Percentiles rank a stretch among this genome's conserved stretches.
These are phyloP conservation scores for Lactifluus hygrophoroides DNA, from an alignment of 768 basidiomycete genomes.

Conservation along the genomic window DNA sequence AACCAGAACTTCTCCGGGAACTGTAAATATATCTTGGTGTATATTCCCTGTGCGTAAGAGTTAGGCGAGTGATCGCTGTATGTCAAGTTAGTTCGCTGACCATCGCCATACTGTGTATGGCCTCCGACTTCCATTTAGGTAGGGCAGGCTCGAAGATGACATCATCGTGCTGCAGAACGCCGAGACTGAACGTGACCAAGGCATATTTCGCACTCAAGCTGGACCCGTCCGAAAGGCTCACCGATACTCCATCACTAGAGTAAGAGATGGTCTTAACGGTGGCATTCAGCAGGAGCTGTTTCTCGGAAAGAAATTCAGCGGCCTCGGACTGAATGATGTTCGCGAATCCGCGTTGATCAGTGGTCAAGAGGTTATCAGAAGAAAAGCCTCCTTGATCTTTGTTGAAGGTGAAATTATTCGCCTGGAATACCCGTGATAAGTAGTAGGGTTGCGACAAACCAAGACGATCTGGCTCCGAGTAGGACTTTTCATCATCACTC, in stretches of 20 bases:
- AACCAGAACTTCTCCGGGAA: conserved; percentile 58
- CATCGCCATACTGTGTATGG: conserved; percentile 56
- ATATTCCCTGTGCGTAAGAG: conserved; percentile 35
- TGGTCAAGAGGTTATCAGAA: conserved; percentile 40
- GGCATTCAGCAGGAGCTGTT: conserved; percentile 42
- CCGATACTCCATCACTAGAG: conserved; percentile 35
- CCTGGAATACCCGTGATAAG: conserved; percentile 30
- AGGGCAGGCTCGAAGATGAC: conserved; percentile 46
- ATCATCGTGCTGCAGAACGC: conserved; percentile 58
- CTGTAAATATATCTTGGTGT: conserved; percentile 61
- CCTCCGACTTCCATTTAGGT: conserved; percentile 56
- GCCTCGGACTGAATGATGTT: conserved; percentile 50
- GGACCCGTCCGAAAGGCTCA: conserved; percentile 38
- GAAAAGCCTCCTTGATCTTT: conserved; percentile 50
- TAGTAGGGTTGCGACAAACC: conserved; percentile 32
- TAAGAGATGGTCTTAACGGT: conserved; percentile 42
- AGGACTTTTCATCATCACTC: conserved; percentile 24
- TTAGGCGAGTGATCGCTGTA: background rate
- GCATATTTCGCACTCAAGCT: conserved; percentile 46
- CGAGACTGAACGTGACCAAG: conserved; percentile 60
- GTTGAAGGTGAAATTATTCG: conserved; percentile 54
- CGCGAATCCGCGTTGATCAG: conserved; percentile 58
- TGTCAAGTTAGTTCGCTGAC: conserved; percentile 24
- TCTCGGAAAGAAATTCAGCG: conserved; percentile 38
- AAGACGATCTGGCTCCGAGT: conserved; percentile 30